phyloP scores from a whole-genome alignment of 83 land plant genomes.

The Larix sibirica region DNA sequence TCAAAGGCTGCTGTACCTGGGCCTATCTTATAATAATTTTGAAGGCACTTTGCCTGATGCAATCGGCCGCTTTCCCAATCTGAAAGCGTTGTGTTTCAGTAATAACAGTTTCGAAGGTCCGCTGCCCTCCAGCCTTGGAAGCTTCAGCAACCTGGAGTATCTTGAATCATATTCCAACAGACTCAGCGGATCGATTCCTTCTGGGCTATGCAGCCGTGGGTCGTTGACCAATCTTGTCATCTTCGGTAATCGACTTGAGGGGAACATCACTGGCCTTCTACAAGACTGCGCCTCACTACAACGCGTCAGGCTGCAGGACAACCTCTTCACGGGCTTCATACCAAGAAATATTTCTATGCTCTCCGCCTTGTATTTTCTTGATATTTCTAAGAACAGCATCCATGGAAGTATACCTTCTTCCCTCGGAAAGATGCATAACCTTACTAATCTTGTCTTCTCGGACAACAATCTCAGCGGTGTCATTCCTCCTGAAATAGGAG shows the following conservation, averaged over 20 bases:
- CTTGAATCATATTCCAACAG: slow-evolving; percentile 18
- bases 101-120: slow-evolving; percentile 31
- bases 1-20: not conserved
- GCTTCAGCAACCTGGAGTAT: slow-evolving; percentile 33
- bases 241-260: not conserved
- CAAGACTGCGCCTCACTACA: not conserved
- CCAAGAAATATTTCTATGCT: too few relatives aligned
- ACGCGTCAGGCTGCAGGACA: not conserved
- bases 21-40: not conserved
- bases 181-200: slow-evolving; percentile 48
- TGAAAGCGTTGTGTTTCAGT: not conserved
- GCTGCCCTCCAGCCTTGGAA: slow-evolving; percentile 56
- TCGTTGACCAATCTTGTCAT: too few relatives aligned
- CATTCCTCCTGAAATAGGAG: too few relatives aligned
- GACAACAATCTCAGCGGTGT: too few relatives aligned
- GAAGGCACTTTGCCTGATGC: not conserved
- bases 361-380: too few relatives aligned
- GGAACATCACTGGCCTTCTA: not conserved
- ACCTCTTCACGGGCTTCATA: too few relatives aligned
- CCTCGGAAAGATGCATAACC: too few relatives aligned
- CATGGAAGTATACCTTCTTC: too few relatives aligned
- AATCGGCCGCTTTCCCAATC: not conserved
- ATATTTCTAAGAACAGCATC: too few relatives aligned
- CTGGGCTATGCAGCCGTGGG: slow-evolving; percentile 25
- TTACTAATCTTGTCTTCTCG: too few relatives aligned